Evolutionary conservation across 2,329 filamentous ascomycete species (phyloP).

Genomic region (Stachybotrys chartarum): DNA sequence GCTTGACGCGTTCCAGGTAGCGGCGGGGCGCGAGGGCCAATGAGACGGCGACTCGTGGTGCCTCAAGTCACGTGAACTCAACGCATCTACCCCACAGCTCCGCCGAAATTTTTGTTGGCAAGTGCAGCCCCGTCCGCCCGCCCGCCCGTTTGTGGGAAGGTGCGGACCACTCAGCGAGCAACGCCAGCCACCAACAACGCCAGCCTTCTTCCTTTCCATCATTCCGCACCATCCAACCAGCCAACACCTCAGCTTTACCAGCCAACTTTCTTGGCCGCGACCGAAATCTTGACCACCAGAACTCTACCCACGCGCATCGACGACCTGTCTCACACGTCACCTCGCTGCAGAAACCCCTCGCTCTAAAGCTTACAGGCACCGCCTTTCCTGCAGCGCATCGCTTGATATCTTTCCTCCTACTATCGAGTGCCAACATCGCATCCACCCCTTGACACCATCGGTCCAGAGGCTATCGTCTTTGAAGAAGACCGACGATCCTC

Average conservation of each 20-base stretch:
- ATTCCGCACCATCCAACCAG: background rate
- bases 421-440: no score
- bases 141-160: background rate
- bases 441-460: no score
- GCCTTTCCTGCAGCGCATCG: background rate
- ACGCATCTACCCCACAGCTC: background rate
- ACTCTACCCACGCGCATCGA: constrained; percentile 3
- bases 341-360: background rate
- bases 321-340: constrained; percentile 17
- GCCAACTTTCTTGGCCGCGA: constrained; percentile 4
- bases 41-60: background rate
- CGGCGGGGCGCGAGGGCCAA: background rate
- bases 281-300: constrained; percentile 15
- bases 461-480: no score
- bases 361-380: background rate
- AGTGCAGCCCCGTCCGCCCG: background rate
- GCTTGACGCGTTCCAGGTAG: background rate
- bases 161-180: background rate
- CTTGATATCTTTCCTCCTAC: background rate
- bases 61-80: background rate
- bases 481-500: no score
- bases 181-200: constrained; percentile 15
- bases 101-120: background rate
- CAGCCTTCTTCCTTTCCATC: constrained; percentile 20
- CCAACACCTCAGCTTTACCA: constrained; percentile 8